Evolutionary conservation across 768 basidiomycete species (phyloP).

Genomic region (Lactarius deliciosus): DNA sequence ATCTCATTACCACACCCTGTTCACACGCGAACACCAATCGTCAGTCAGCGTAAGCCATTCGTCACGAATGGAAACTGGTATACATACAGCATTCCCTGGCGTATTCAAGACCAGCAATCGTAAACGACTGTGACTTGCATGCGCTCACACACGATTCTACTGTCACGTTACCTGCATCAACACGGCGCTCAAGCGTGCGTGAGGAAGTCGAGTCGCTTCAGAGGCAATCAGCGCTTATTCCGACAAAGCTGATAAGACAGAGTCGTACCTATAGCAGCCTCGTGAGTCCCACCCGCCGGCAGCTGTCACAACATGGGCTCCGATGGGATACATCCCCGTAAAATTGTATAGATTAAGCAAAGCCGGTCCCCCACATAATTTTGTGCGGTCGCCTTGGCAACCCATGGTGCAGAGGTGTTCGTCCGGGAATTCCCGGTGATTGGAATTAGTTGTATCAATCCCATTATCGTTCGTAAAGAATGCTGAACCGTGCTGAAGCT

Average conservation of each 20-base stretch:
- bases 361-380: not conserved
- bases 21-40: too few species aligned
- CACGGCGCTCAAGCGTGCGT: conserved; percentile 9
- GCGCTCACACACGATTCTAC: conserved; percentile 8
- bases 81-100: conserved; percentile 14
- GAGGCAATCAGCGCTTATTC: not conserved
- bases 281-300: not conserved
- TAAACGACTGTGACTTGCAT: conserved; percentile 2
- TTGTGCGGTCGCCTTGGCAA: not conserved
- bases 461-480: not conserved
- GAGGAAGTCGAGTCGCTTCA: conserved; percentile 1
- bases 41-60: too few species aligned
- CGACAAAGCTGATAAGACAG: not conserved
- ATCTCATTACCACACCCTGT: conserved; percentile 16
- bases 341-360: not conserved
- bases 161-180: conserved; percentile 12
- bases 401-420: not conserved
- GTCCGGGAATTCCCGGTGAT: not conserved
- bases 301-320: not conserved
- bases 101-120: conserved; percentile 10
- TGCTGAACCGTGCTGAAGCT: not conserved
- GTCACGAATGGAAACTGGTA: not conserved
- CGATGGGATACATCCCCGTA: not conserved
- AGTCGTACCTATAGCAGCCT: not conserved
- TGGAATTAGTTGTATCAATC: not conserved